phyloP scores from a whole-genome alignment of 2,329 filamentous ascomycete genomes.

The Hypoxylon sp. region DNA sequence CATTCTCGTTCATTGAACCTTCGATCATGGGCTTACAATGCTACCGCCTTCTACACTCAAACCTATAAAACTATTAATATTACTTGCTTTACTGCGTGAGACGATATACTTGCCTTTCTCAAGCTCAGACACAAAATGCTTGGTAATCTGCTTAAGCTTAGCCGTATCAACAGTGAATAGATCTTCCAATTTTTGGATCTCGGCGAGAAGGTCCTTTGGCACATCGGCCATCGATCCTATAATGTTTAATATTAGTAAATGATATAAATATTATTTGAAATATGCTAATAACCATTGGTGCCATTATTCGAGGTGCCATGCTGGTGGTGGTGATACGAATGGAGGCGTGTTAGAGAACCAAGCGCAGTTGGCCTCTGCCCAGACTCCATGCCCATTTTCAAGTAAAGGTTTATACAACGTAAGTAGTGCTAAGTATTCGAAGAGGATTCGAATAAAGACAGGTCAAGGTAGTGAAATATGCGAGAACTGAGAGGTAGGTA shows the following conservation, averaged over 20 bases:
- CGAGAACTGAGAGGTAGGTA: background rate
- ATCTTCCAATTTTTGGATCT: constrained; percentile 88
- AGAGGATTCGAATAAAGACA: constrained; percentile 12
- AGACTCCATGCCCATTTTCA: constrained; percentile 32
- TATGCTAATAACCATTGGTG: constrained; percentile 27
- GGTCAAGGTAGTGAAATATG: constrained; percentile 5
- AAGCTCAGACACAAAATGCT: constrained; percentile 90
- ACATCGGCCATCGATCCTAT: constrained; percentile 91
- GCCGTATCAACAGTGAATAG: constrained; percentile 81
- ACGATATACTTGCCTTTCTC: constrained; percentile 73
- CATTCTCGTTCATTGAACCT: background rate
- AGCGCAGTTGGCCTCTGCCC: constrained; percentile 23
- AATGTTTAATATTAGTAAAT: constrained; percentile 13
- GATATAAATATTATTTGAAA: background rate
- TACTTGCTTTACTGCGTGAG: constrained; percentile 27
- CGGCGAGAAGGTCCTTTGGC: constrained; percentile 82
- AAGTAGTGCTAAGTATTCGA: background rate
- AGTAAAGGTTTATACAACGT: constrained; percentile 6
- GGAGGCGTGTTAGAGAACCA: constrained; percentile 30
- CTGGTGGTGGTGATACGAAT: constrained; percentile 44
- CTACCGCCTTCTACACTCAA: constrained; percentile 89
- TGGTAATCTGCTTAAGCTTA: constrained; percentile 90
- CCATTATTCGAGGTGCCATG: constrained; percentile 10
- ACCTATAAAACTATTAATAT: constrained; percentile 62
- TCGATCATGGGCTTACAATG: constrained; percentile 74